Conservation (phyloP, 768 basidiomycete genomes). For the Punctularia strigosozonata region DNA sequence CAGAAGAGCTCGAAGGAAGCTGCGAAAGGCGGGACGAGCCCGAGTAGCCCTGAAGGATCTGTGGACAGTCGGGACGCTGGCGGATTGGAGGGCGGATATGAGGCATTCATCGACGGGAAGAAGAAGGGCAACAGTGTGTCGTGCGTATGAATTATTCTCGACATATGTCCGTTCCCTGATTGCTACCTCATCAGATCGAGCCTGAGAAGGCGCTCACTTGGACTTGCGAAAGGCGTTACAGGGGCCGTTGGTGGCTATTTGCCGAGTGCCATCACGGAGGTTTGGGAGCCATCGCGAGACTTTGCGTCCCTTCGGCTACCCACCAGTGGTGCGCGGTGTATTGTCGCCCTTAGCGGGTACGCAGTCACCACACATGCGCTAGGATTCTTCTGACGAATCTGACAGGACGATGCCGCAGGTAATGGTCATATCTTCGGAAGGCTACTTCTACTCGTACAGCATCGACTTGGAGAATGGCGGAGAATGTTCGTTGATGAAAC, state of each 20-base stretch:
- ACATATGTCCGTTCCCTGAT: not conserved
- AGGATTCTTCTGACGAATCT: not conserved
- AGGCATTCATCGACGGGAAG: slow-evolving; percentile 73
- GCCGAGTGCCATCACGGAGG: slow-evolving; percentile 82
- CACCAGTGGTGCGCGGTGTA: slow-evolving; percentile 63
- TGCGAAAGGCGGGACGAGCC: slow-evolving; percentile 16
- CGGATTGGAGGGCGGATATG: slow-evolving; percentile 70
- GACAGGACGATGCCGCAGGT: slow-evolving; percentile 85
- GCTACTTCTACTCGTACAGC: slow-evolving; percentile 90
- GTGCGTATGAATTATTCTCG: not conserved
- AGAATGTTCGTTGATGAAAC: slow-evolving; percentile 90
- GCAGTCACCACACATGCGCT: not conserved
- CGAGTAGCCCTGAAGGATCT: slow-evolving; percentile 53
- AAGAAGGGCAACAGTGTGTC: slow-evolving; percentile 36
- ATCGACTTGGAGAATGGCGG: slow-evolving; percentile 96
- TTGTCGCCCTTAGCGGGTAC: slow-evolving; percentile 83
- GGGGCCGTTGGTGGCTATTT: slow-evolving; percentile 77
- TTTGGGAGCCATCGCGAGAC: slow-evolving; percentile 95
- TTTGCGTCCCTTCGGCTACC: slow-evolving; percentile 88
- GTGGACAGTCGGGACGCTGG: slow-evolving; percentile 51
- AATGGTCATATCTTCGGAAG: slow-evolving; percentile 93
- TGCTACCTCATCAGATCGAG: slow-evolving; percentile 22
- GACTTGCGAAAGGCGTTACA: slow-evolving; percentile 63
- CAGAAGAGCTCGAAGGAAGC: slow-evolving; percentile 12
- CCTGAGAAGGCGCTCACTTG: slow-evolving; percentile 58